Evolutionary conservation across 176 grass and related monocot genomes (phyloP), one percentile per base, ranked within the genome.

Genomic region (Oryza rufipogon): DNA sequence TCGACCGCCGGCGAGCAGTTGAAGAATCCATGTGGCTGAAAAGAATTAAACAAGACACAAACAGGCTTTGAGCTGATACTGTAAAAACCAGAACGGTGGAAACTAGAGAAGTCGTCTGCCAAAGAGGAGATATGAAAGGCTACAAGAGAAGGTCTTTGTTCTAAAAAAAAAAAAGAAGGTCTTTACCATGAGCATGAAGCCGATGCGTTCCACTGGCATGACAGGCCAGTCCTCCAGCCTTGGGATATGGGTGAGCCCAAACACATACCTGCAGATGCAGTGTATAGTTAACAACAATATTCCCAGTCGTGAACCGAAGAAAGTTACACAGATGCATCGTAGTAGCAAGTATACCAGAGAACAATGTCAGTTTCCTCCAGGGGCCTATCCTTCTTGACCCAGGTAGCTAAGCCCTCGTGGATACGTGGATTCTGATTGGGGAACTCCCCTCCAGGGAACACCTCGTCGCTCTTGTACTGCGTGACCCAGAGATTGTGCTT

Each of bases 401-500:
- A 99, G 60, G 97, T 99, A 73, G 97, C 72, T 80, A 99, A 81
- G 49, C 97, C 97, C 91, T 99, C 97, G 2, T 96, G 91, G 73
- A 91, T 41, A 41, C 97, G 93, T 42, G 97, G 97, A 76, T 99
- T 99, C 84, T 99, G 97, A 48, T 99, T 99, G 56, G 97, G 97
- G 64, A 99, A 99, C 64, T 99, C 97, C 10, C 93, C 93, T 70
- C 97, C 97, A 9, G 97, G 97, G 64, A 96, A 99, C 86, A 94
- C 92, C 86, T 99, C 97, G 36, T 90, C 86, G 12, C 91, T 79
- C 64, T 90, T 94, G 85, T 96, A 99, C 23, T 87, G 88, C 70
- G 97, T 99, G 22, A 99, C 91, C 97, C 97, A 99, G 74, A 99
- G 93, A 70, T 99, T 99, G 68, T 99, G 97, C 88, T 99, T 99